Evolutionary conservation across 164 flowering plant genomes (phyloP), one percentile per base, ranked within the genome.

Genomic region (Piper longum): DNA sequence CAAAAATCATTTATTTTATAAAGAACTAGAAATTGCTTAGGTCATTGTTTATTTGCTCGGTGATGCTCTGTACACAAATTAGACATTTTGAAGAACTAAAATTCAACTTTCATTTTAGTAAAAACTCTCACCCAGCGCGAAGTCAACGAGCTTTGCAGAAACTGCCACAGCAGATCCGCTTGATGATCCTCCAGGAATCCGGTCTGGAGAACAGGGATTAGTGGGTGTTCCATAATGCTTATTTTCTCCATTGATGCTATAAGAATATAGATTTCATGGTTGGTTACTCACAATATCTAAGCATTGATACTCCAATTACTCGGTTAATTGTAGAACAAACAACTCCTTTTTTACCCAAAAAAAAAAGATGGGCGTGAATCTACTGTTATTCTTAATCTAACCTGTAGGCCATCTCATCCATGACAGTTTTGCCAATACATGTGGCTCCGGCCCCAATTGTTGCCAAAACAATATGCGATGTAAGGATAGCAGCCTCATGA

Each of bases 321-420:
- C 52, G 14, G 11, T 48, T 48, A 9, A 5, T 26, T 26, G 36
- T 26, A 26, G 36, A 26, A 26, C 36, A 26, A 26, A 26, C 36
- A 26, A 26, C 36, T 26, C 36, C 36, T 26, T 26, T 26, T 26
- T 26, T 26, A 2, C 36, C 36, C 36, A 26, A 26, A 26, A 26
- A 26, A 26, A 26, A 26, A 26, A 26, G 36, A 26, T 26, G 36
- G 36, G 36, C 2, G 6, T 48, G 14, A 48, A 14, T 5, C 14
- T 14, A 48, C 14, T 7, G 4, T 26, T 41, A 26, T 7, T 26
- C 60, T 57, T 4, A 57, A 57, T 43, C 74, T 54, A 64, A 92
- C 98, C 98, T 80, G 83, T 85, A 89, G 40, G 97, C 98, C 93
- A 92, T 81, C 80, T 92, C 98, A 83, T 92, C 97, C 98, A 92